Percentiles rank a stretch among this genome's conserved stretches.
These are phyloP conservation scores for Hanseniaspora valbyensis DNA, from an alignment of 805 yeast species.

Conservation along the genomic window DNA sequence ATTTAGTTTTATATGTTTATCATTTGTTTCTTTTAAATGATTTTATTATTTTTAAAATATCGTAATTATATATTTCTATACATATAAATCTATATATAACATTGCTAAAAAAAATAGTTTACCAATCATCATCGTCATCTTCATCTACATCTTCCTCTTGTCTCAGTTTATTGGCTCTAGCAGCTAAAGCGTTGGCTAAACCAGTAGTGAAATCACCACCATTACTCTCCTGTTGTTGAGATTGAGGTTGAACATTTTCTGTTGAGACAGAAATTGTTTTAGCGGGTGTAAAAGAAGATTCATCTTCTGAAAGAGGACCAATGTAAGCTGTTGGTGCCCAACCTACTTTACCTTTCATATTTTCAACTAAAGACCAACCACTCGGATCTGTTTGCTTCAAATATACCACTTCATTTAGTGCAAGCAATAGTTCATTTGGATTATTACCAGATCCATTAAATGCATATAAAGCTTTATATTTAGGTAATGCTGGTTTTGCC, in stretches of 20 bases:
- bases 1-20: too few species aligned
- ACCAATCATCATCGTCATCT: conserved; percentile 40
- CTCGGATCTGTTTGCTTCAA: conserved; percentile 64
- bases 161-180: conserved; percentile 55
- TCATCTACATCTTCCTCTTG: conserved; percentile 56
- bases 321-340: conserved; percentile 97
- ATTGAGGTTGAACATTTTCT: conserved; percentile 17
- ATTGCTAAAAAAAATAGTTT: background rate
- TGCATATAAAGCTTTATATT: conserved; percentile 76
- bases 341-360: conserved; percentile 72
- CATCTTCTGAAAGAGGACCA: conserved; percentile 38
- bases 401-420: conserved; percentile 63
- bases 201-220: conserved; percentile 56
- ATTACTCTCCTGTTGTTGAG: conserved; percentile 14
- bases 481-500: conserved; percentile 56
- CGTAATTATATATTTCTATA: too few species aligned
- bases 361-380: conserved; percentile 90
- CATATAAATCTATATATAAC: background rate
- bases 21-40: too few species aligned
- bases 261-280: too few species aligned
- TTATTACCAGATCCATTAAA: conserved; percentile 70
- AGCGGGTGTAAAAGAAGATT: conserved; percentile 29
- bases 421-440: conserved; percentile 67
- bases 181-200: conserved; percentile 75
- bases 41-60: too few species aligned